Evolutionary conservation across 345 rosid species (phyloP).

Genomic region (Citropsis articulata): DNA sequence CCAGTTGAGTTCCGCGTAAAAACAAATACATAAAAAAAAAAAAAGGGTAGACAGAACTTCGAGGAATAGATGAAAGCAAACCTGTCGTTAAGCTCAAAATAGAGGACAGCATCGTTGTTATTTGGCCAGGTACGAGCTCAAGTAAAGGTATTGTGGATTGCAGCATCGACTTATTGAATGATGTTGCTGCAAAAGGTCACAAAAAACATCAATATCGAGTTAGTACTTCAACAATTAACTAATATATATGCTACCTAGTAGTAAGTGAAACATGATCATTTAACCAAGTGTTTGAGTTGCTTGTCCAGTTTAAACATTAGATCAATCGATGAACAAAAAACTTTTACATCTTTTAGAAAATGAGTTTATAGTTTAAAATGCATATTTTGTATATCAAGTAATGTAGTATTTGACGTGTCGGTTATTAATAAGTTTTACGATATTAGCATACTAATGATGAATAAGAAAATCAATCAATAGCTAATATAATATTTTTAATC

Average conservation of each 20-base stretch:
- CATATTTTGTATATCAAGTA: no score
- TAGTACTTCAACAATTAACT: neutral
- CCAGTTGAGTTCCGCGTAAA: neutral
- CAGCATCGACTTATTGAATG: slow-evolving; percentile 54
- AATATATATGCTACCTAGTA: neutral
- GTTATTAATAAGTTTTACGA: no score
- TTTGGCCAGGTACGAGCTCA: slow-evolving; percentile 39
- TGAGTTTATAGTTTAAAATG: neutral
- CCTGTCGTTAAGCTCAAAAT: slow-evolving; percentile 50
- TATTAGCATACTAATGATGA: no score
- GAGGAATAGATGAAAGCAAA: slow-evolving; percentile 20
- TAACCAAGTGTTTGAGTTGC: neutral
- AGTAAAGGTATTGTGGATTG: slow-evolving; percentile 48
- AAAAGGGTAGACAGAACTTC: neutral
- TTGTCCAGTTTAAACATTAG: neutral
- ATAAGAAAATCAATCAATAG: no score
- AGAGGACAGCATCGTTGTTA: slow-evolving; percentile 21
- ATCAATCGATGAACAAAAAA: neutral
- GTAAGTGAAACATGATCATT: neutral
- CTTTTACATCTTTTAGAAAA: neutral
- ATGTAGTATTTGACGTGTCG: no score
- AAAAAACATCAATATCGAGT: neutral
- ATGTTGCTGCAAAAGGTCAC: slow-evolving; percentile 53
- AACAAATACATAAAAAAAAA: neutral
- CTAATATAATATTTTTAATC: no score